Evolutionary conservation across 306 rosid genomes (phyloP).

Genomic region (Pyrus bretschneideri): DNA sequence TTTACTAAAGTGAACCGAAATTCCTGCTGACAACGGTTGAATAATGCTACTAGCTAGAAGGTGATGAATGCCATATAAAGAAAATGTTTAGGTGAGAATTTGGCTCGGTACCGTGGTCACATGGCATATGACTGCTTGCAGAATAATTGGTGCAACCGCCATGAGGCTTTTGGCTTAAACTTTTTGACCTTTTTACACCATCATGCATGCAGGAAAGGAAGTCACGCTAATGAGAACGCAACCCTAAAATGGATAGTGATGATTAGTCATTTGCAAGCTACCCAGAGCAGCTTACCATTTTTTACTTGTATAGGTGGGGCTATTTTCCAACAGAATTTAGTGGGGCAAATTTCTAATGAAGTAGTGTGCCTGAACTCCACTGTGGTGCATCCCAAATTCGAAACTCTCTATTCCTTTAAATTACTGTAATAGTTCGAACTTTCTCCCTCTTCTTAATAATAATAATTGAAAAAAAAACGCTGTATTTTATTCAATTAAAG

Average conservation of each 20-base stretch:
- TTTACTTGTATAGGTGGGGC: neutral
- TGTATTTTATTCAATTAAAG: too few relatives aligned
- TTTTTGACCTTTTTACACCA: neutral
- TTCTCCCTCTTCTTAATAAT: too few relatives aligned
- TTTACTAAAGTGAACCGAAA: neutral
- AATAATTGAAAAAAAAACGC: too few relatives aligned
- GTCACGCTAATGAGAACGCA: neutral
- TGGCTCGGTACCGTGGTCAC: neutral
- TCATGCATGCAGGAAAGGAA: neutral
- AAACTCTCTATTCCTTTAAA: too few relatives aligned
- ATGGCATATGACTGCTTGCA: slow-evolving; percentile 3
- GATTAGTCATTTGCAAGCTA: too few relatives aligned
- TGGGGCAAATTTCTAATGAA: too few relatives aligned
- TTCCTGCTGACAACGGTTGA: neutral
- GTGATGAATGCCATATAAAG: neutral
- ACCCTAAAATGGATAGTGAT: neutral
- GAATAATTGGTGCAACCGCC: slow-evolving; percentile 2
- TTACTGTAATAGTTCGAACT: too few relatives aligned
- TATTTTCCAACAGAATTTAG: too few relatives aligned
- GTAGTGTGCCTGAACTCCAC: too few relatives aligned
- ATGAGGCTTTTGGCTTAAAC: neutral
- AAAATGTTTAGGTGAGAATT: neutral
- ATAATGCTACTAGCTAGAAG: neutral
- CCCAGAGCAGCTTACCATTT: too few relatives aligned
- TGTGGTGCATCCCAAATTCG: too few relatives aligned